Base-by-base conservation (phyloP, 257 asterid species). In the Asclepias syriaca region DNA sequence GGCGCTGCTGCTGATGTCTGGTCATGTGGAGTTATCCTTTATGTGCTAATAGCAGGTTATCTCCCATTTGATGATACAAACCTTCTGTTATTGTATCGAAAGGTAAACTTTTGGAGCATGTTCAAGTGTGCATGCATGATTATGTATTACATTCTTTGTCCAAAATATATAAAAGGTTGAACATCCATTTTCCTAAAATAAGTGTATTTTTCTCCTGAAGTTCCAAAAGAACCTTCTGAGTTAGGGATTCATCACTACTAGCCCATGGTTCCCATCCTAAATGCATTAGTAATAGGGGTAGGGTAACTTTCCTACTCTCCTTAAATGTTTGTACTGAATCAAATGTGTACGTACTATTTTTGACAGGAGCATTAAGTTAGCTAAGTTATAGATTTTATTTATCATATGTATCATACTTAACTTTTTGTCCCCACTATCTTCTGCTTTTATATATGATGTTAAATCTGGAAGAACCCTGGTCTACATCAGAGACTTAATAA, bases 1-100 rank as follows among this genome's bases (percentile, higher is more conserved):
- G 99, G 99, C 80, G 96, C 96, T 73, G 93, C 95, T 70, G 96
- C 99, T 81, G 99, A 91, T 85, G 73, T 95, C 58, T 92, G 97
- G 99, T 95, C 98, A 69, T 95, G 97, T 72, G 99, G 99, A 59
- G 93, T 95, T 76, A 90, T 95, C 74, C 93, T 95, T 21, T 95
- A 74, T 84, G 97, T 95, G 75, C 70, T 91, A 77, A 83, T 88
- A 92, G 90, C 98, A 61, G 99, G 98, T 54, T 87, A 86, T 83
- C 87, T 92, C 53, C 99, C 98, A 34, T 95, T 95, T 70, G 89
- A 90, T 2, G 98, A 87, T 84, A 74, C 77, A 61, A 87, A 92
- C 80, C 95, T 95, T 72, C 83, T 87, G 50, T 81, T 89, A 66
- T 80, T 95, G 85, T 92, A 84, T 80, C 80, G 60, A 54, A 91